A percentile compares a stretch with the other conserved stretches of the same genome.
These are phyloP conservation scores for Nemania serpens DNA, from an alignment of 2,329 filamentous ascomycete species.

Conservation along the genomic window DNA sequence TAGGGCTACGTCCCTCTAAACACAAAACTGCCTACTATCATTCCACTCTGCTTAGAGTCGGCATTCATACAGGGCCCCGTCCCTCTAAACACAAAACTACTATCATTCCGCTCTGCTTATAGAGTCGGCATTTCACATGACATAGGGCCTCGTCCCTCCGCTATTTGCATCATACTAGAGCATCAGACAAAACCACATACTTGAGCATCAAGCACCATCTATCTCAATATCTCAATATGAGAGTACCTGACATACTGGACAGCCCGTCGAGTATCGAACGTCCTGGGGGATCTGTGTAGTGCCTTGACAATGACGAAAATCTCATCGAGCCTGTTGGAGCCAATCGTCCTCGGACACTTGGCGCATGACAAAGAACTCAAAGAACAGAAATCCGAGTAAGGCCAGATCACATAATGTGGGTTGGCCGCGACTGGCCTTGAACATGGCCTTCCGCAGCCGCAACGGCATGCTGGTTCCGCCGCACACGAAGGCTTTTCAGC, in stretches of 20 bases:
- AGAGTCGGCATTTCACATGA: too few species aligned
- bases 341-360: conserved; percentile 30
- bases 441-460: conserved; percentile 8
- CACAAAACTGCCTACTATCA: too few species aligned
- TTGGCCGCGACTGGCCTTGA: conserved; percentile 19
- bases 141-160: neutral
- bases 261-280: neutral
- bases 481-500: conserved; percentile 21
- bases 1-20: neutral
- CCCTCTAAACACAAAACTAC: too few species aligned
- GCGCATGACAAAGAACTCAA: conserved; percentile 41
- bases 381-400: conserved; percentile 60
- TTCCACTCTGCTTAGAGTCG: too few species aligned
- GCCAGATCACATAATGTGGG: conserved; percentile 24
- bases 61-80: neutral
- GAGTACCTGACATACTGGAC: too few species aligned
- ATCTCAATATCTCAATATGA: too few species aligned
- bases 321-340: conserved; percentile 36
- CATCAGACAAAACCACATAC: neutral
- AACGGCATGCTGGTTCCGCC: conserved; percentile 19
- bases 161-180: neutral
- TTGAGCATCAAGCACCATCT: too few species aligned
- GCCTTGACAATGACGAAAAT: conserved; percentile 40
- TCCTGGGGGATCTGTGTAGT: neutral
- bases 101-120: too few species aligned